Evolutionary conservation across 306 rosid genomes (phyloP).

Genomic region (Acmispon strigosus): DNA sequence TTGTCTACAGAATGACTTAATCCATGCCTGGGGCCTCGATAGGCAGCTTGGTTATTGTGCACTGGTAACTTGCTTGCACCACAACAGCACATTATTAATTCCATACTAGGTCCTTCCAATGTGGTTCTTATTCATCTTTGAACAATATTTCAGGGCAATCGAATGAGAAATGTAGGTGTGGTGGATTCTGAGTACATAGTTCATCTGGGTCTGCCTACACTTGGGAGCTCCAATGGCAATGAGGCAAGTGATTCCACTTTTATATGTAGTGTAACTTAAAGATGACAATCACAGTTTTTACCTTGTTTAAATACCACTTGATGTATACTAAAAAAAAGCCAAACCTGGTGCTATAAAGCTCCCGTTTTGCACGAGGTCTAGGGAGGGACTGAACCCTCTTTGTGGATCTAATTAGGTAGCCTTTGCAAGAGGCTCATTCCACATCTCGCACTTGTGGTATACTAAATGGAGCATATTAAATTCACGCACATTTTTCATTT

Average conservation of each 20-base stretch:
- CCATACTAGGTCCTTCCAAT: background rate
- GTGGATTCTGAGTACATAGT: slow-evolving; percentile 78
- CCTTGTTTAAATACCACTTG: background rate
- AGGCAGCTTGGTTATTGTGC: slow-evolving; percentile 89
- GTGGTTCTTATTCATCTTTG: slow-evolving; percentile 10
- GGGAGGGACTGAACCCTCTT: no score
- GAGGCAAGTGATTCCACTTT: slow-evolving; percentile 41
- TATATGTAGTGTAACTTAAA: background rate
- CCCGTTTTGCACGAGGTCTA: no score
- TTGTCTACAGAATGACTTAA: slow-evolving; percentile 74
- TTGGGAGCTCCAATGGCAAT: slow-evolving; percentile 52
- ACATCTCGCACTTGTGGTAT: no score
- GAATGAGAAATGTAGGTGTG: slow-evolving; percentile 67
- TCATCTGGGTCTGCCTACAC: slow-evolving; percentile 87
- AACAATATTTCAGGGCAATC: slow-evolving; percentile 62
- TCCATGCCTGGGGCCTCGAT: slow-evolving; percentile 98
- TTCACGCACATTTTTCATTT: background rate
- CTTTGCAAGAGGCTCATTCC: no score
- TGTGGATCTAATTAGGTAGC: no score
- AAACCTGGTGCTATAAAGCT: no score
- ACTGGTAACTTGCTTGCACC: slow-evolving; percentile 47
- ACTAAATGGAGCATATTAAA: background rate
- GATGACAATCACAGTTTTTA: background rate
- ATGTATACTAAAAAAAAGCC: background rate
- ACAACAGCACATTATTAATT: no score